Conservation (phyloP, 495 filamentous ascomycete genomes). For the Clohesyomyces aquaticus region DNA sequence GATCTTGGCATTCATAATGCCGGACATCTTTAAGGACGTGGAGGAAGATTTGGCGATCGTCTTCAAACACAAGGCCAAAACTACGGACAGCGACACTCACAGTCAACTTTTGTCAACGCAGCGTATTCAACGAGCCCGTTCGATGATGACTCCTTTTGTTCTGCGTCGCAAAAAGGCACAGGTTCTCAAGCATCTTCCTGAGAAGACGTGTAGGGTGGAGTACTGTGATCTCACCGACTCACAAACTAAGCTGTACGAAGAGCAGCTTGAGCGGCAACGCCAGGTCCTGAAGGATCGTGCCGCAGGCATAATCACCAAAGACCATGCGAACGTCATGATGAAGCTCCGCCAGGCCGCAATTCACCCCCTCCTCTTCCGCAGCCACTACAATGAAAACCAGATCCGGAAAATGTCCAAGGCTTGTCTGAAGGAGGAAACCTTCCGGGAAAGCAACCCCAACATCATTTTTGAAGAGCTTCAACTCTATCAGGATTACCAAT, state of each 20-base stretch:
- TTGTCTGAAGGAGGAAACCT: slow-evolving; percentile 66
- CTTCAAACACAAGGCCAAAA: slow-evolving; percentile 89
- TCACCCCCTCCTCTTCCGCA: slow-evolving; percentile 84
- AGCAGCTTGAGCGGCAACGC: slow-evolving; percentile 58
- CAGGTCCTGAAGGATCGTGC: slow-evolving; percentile 61
- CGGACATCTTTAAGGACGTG: slow-evolving; percentile 72
- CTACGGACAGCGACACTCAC: slow-evolving; percentile 63
- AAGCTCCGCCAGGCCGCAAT: slow-evolving; percentile 90
- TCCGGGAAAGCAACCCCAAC: slow-evolving; percentile 61
- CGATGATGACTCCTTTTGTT: slow-evolving; percentile 94
- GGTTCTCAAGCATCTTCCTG: slow-evolving; percentile 83
- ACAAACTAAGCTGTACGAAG: slow-evolving; percentile 73
- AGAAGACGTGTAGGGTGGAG: slow-evolving; percentile 77
- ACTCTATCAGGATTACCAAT: slow-evolving; percentile 77
- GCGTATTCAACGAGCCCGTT: slow-evolving; percentile 80
- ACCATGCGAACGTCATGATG: slow-evolving; percentile 77
- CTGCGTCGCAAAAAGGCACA: slow-evolving; percentile 92
- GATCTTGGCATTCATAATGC: slow-evolving; percentile 88
- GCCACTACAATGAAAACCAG: slow-evolving; percentile 71
- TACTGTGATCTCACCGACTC: slow-evolving; percentile 73
- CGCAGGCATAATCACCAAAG: slow-evolving; percentile 60
- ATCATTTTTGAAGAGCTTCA: slow-evolving; percentile 74
- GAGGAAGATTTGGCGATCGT: slow-evolving; percentile 76
- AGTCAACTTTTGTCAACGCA: slow-evolving; percentile 80
- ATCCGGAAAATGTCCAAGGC: slow-evolving; percentile 78